Conservation (phyloP, 2,329 filamentous ascomycete genomes). For the Scedosporium dehoogii region DNA sequence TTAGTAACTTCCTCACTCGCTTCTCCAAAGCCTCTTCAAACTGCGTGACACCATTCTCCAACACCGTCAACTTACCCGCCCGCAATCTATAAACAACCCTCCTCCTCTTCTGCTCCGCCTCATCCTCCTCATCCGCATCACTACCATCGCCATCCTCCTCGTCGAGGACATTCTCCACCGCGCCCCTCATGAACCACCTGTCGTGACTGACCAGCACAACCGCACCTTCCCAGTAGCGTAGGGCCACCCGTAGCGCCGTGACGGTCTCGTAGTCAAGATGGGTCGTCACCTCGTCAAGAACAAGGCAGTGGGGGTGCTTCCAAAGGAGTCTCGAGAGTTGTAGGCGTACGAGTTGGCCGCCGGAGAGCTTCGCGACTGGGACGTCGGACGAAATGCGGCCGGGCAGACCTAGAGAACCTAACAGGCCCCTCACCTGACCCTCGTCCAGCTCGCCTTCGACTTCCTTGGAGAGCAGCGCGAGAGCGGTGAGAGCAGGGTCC, state of each 20-base stretch:
- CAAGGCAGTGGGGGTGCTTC: conserved; percentile 58
- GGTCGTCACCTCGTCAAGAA: conserved; percentile 75
- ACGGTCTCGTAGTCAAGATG: conserved; percentile 80
- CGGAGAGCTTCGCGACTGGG: conserved; percentile 62
- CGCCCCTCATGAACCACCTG: conserved; percentile 67
- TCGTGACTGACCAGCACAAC: conserved; percentile 74
- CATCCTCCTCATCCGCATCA: conserved; percentile 28
- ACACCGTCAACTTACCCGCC: conserved; percentile 41
- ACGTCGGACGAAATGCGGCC: conserved; percentile 65
- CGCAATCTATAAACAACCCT: conserved; percentile 52
- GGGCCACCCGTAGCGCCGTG: conserved; percentile 54
- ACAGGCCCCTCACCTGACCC: conserved; percentile 54
- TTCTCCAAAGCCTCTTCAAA: conserved; percentile 57
- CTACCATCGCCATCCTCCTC: conserved; percentile 25
- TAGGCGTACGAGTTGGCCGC: conserved; percentile 62
- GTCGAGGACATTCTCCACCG: conserved; percentile 52
- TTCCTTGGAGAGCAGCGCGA: conserved; percentile 50
- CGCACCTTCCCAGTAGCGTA: conserved; percentile 62
- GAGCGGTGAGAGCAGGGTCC: conserved; percentile 49
- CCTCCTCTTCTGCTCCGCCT: conserved; percentile 28
- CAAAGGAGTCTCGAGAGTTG: conserved; percentile 62
- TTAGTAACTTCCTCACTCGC: conserved; percentile 34
- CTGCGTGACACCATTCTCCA: conserved; percentile 52
- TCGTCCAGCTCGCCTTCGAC: conserved; percentile 46
- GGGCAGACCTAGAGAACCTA: conserved; percentile 60